Base-by-base conservation (phyloP, 768 basidiomycete species). In the Cystobasidiopsis lactophilus region DNA sequence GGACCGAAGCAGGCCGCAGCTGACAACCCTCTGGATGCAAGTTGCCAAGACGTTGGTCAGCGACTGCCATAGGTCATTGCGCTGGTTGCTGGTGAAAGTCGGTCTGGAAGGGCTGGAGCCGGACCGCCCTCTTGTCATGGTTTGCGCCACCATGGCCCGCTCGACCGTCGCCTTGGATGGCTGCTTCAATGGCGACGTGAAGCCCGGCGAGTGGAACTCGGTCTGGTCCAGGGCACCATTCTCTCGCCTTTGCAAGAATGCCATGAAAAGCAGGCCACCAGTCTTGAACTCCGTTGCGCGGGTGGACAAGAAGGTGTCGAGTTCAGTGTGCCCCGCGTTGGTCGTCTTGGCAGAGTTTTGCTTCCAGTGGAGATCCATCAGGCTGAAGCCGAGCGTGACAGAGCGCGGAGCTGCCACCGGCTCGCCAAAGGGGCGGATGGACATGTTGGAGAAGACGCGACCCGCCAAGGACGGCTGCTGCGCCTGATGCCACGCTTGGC, bases 11-110 rank as follows among this genome's bases (percentile, higher is more conserved):
- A 58, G 19, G 9, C 58, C 55, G 2, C 58, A 60, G n/a, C 60
- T 61, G 23, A 64, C 63, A 26, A 64, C 52, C 3, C 63, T 35
- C 35, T 62, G 62, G 26, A 64, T 58, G 27, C 60, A 61, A 40
- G 58, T 56, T 3, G 54, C 56, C 16, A 64, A 45, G 2, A 60
- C 48, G 40, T 50, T 51, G 23, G 58, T 50, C 13, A 64, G 30
- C 29, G 57, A 40, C 5, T 59, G 49, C 59, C 59, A 64, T 40
- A 62, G 53, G 41, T 64, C 63, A n/a, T 53, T 37, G 23, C 50
- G 45, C 37, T 57, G 30, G 19, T 38, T 21, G 2, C 19, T 30
- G n/a, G n/a, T n/a, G 1, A 30, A 23, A 7, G 50, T 13, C 7
- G 52, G 53, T 24, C 27, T 43, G 31, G 40, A 23, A 4, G 56